phyloP scores from a whole-genome alignment of 2,329 filamentous ascomycete genomes.

The Sphaerulina populicola region DNA sequence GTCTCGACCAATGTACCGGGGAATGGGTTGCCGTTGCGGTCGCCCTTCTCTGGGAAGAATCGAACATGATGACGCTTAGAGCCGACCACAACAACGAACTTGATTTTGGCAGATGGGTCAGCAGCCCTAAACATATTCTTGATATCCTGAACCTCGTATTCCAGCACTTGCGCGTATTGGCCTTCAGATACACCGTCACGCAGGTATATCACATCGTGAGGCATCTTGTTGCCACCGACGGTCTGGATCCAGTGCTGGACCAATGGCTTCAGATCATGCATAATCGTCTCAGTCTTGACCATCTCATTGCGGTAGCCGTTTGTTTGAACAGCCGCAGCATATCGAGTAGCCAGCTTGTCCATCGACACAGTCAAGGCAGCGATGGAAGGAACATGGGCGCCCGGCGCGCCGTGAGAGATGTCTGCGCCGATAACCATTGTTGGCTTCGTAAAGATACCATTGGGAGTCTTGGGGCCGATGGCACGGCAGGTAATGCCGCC shows the following conservation, averaged over 20 bases:
- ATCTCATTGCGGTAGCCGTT: slow-evolving; percentile 80
- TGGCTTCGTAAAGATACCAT: slow-evolving; percentile 37
- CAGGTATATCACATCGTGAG: slow-evolving; percentile 78
- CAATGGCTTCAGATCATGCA: slow-evolving; percentile 58
- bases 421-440: slow-evolving; percentile 88
- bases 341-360: slow-evolving; percentile 63
- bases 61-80: slow-evolving; percentile 93
- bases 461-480: slow-evolving; percentile 32
- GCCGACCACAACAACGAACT: slow-evolving; percentile 77
- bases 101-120: slow-evolving; percentile 42
- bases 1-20: slow-evolving; percentile 82
- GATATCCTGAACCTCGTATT: slow-evolving; percentile 67
- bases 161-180: slow-evolving; percentile 70
- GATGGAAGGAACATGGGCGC: slow-evolving; percentile 59
- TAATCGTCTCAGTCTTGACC: slow-evolving; percentile 56
- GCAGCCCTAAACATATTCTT: slow-evolving; percentile 41
- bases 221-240: slow-evolving; percentile 48
- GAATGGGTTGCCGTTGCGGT: slow-evolving; percentile 71
- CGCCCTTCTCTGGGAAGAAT: slow-evolving; percentile 69
- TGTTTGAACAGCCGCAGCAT: slow-evolving; percentile 68
- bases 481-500: slow-evolving; percentile 65
- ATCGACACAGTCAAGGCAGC: slow-evolving; percentile 78
- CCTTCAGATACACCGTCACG: slow-evolving; percentile 87
- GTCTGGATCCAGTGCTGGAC: slow-evolving; percentile 53
- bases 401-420: slow-evolving; percentile 74